Percentiles rank a stretch among this genome's conserved stretches.
Conservation (phyloP, 495 filamentous ascomycete species). For the Thermothielavioides terrestris region DNA sequence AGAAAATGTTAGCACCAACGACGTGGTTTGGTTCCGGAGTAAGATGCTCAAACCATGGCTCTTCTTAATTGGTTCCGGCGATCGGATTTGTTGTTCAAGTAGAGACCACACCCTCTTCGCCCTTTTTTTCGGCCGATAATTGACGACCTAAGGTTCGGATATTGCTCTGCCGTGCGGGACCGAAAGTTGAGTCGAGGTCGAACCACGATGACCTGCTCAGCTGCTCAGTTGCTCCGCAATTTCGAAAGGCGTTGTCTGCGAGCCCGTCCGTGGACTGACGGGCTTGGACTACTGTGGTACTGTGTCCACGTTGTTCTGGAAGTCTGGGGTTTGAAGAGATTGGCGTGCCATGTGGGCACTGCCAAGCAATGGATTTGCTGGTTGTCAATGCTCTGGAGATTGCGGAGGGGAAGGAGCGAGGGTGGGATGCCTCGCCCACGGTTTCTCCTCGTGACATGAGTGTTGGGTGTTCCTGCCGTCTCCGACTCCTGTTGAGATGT, state of each 20-base stretch:
- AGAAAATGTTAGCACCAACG: conserved; percentile 15
- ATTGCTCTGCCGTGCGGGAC: conserved; percentile 19
- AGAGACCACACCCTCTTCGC: conserved; percentile 14
- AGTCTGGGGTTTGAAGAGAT: not conserved
- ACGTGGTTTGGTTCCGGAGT: conserved; percentile 8
- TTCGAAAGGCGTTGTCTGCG: conserved; percentile 9
- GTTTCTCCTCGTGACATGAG: conserved; percentile 1
- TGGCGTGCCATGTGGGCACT: conserved; percentile 16
- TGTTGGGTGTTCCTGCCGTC: too few species aligned
- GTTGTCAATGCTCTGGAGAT: conserved; percentile 25
- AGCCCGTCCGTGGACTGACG: not conserved
- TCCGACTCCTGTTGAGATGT: too few species aligned
- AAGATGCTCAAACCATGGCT: not conserved
- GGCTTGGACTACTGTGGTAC: not conserved
- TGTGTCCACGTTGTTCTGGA: too few species aligned
- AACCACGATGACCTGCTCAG: conserved; percentile 4
- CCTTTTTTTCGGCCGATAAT: conserved; percentile 31
- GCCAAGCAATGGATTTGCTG: conserved; percentile 14
- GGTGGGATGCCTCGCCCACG: conserved; percentile 3
- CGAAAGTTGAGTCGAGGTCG: conserved; percentile 2
- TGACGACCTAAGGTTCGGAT: conserved; percentile 20
- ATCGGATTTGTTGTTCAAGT: conserved; percentile 24
- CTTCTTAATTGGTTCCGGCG: conserved; percentile 18
- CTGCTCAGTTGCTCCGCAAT: conserved; percentile 9
- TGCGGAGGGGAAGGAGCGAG: conserved; percentile 9